phyloP scores from a whole-genome alignment of 768 basidiomycete genomes.

The Auriscalpium vulgare region DNA sequence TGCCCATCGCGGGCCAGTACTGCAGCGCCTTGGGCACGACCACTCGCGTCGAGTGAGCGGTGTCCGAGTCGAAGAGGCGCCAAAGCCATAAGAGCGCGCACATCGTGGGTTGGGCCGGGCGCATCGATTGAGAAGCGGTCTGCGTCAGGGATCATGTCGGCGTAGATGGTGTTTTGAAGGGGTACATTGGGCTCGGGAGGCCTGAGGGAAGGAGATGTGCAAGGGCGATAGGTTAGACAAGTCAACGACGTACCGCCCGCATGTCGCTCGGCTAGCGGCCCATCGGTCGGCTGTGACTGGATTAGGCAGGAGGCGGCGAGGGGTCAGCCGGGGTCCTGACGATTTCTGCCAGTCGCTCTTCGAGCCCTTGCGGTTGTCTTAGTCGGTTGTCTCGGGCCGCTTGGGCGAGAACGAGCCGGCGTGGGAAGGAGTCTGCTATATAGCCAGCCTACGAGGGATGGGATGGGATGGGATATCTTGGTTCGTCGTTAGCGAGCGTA shows the following conservation, averaged over 20 bases:
- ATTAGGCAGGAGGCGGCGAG: too few species aligned
- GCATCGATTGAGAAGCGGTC: slow-evolving; percentile 42
- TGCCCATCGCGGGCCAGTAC: slow-evolving; percentile 49
- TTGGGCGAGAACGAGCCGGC: too few species aligned
- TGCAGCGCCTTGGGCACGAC: slow-evolving; percentile 68
- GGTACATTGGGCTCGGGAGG: slow-evolving; percentile 57
- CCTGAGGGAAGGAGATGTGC: slow-evolving; percentile 28
- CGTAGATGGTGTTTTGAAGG: slow-evolving; percentile 55
- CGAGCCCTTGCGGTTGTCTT: too few species aligned
- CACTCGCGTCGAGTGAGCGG: slow-evolving; percentile 38
- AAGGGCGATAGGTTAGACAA: neutral
- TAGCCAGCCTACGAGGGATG: too few species aligned
- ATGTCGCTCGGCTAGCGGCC: too few species aligned
- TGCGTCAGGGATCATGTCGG: slow-evolving; percentile 39
- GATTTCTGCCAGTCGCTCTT: too few species aligned
- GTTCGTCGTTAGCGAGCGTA: too few species aligned
- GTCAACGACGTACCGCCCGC: slow-evolving; percentile 49
- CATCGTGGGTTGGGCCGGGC: slow-evolving; percentile 13
- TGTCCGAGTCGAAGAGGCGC: slow-evolving; percentile 37
- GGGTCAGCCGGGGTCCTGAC: too few species aligned
- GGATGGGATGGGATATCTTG: too few species aligned
- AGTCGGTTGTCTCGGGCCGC: too few species aligned
- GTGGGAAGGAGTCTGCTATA: too few species aligned
- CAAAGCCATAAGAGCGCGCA: slow-evolving; percentile 48
- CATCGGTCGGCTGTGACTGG: too few species aligned